phyloP scores from a whole-genome alignment of 495 filamentous ascomycete species.

The Penicillium maclennaniae region DNA sequence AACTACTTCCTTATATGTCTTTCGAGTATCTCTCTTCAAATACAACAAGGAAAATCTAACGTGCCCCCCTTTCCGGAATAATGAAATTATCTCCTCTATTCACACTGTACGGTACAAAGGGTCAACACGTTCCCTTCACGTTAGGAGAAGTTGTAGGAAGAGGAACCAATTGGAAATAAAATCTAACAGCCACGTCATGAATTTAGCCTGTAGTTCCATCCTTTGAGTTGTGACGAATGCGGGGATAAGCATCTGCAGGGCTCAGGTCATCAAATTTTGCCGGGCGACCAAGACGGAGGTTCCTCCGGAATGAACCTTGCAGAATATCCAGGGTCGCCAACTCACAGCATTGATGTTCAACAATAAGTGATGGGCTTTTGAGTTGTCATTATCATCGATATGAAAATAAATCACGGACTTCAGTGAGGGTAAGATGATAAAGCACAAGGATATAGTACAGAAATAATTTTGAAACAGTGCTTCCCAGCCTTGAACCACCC shows the following conservation, averaged over 20 bases:
- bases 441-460: too few relatives aligned
- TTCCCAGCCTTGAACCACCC: slow-evolving; percentile 9
- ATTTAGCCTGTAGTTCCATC: slow-evolving; percentile 11
- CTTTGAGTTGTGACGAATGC: slow-evolving; percentile 3
- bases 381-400: neutral
- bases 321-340: too few relatives aligned
- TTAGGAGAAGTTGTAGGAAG: neutral
- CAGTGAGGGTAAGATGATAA: too few relatives aligned
- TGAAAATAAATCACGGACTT: too few relatives aligned
- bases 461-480: neutral
- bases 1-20: too few relatives aligned
- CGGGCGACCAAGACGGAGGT: slow-evolving; percentile 13
- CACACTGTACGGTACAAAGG: too few relatives aligned
- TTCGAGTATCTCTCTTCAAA: too few relatives aligned
- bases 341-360: too few relatives aligned
- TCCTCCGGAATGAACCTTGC: slow-evolving; percentile 2
- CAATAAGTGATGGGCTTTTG: too few relatives aligned
- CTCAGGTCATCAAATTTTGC: slow-evolving; percentile 4
- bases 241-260: slow-evolving; percentile 9
- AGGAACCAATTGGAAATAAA: neutral
- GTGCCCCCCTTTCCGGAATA: too few relatives aligned
- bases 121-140: slow-evolving; percentile 8
- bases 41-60: too few relatives aligned
- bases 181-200: neutral
- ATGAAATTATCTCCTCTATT: too few relatives aligned